phyloP scores from a whole-genome alignment of 441 rosid genomes.

The Erodium texanum region DNA sequence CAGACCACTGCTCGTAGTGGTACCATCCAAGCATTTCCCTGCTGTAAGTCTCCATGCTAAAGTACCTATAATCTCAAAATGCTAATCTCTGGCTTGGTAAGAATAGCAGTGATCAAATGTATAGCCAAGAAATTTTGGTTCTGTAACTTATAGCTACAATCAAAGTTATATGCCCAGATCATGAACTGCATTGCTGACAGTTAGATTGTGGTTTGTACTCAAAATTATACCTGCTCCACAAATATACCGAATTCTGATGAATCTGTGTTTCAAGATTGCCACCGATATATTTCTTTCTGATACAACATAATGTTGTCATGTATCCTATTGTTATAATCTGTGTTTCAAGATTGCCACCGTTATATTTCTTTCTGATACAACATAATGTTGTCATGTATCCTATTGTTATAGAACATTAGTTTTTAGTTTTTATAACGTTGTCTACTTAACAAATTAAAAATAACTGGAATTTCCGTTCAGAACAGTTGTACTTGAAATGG shows the following conservation, averaged over 20 bases:
- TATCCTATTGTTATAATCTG: background rate
- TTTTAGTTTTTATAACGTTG: no score
- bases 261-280: background rate
- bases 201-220: no score
- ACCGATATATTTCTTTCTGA: background rate
- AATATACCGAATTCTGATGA: background rate
- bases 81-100: background rate
- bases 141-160: background rate
- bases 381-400: background rate
- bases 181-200: background rate
- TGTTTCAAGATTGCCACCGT: background rate
- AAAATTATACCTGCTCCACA: background rate
- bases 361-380: background rate
- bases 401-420: no score
- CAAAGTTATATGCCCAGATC: background rate
- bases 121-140: background rate
- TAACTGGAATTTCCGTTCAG: background rate
- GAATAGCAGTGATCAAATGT: background rate
- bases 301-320: background rate
- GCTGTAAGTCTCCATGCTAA: conserved; percentile 37
- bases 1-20: conserved; percentile 77
- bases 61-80: background rate
- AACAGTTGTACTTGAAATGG: background rate
- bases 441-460: no score
- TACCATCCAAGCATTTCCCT: conserved; percentile 73